Evolutionary conservation across 176 grass and related monocot species (phyloP).

Genomic region (Eleusine coracana): DNA sequence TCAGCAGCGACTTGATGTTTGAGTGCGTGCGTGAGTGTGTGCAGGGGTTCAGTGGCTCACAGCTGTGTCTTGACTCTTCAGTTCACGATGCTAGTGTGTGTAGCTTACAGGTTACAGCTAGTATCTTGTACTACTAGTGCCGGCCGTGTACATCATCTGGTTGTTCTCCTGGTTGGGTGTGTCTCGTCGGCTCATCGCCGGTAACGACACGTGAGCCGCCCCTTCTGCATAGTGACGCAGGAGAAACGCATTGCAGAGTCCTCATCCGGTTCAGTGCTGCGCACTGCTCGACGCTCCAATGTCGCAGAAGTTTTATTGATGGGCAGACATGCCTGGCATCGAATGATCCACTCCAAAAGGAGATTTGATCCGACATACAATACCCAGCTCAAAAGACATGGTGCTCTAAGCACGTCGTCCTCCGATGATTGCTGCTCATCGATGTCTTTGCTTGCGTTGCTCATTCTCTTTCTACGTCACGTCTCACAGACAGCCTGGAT

Average conservation of each 20-base stretch:
- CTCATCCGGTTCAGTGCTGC: neutral
- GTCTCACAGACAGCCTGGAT: slow-evolving; percentile 4
- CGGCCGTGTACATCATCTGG: neutral
- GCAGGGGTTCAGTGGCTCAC: slow-evolving; percentile 30
- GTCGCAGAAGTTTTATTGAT: neutral
- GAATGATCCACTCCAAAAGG: neutral
- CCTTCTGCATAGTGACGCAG: neutral
- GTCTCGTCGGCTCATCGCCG: neutral
- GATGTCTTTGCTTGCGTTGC: neutral
- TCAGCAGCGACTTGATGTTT: neutral
- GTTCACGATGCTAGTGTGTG: neutral
- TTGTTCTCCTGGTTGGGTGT: neutral
- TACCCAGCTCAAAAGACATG: slow-evolving; percentile 26
- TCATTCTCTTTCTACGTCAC: slow-evolving; percentile 10
- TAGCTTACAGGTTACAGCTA: neutral
- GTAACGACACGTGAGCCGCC: neutral
- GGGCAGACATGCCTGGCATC: slow-evolving; percentile 1
- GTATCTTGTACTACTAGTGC: neutral
- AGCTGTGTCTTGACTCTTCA: slow-evolving; percentile 26
- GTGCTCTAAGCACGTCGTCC: neutral
- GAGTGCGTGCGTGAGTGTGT: neutral
- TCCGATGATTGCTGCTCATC: slow-evolving; percentile 20
- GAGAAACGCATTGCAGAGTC: neutral
- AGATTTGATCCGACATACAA: neutral
- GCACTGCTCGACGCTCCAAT: neutral